A percentile compares a stretch with the other conserved stretches of the same genome.
phyloP scores from a whole-genome alignment of 768 basidiomycete genomes.

The Rhizopogon vesiculosus region DNA sequence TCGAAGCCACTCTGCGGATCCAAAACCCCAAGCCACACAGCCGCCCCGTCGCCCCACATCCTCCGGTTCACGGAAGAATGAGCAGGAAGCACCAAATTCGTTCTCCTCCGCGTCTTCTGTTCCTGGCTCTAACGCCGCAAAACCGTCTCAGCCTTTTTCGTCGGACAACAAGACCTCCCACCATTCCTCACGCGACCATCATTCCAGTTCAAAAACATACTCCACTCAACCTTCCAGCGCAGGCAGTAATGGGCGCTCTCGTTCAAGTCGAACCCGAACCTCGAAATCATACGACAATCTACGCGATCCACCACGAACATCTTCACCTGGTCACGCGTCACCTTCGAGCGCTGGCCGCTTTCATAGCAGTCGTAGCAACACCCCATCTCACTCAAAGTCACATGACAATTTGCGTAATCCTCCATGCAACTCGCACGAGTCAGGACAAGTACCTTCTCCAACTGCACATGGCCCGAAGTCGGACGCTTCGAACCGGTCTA shows the following conservation, averaged over 20 bases:
- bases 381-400: background rate
- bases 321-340: background rate
- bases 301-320: slow-evolving; percentile 13
- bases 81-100: slow-evolving; percentile 5
- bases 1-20: slow-evolving; percentile 10
- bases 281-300: slow-evolving; percentile 20
- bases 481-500: background rate
- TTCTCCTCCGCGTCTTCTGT: slow-evolving; percentile 9
- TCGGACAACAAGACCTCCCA: slow-evolving; percentile 3
- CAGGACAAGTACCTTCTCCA: background rate
- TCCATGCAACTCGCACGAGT: background rate
- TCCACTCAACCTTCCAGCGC: slow-evolving; percentile 6
- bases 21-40: slow-evolving; percentile 16
- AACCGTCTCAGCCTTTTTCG: slow-evolving; percentile 7
- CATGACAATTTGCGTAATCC: background rate
- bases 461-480: background rate
- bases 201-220: slow-evolving; percentile 12
- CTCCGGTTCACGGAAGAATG: slow-evolving; percentile 24
- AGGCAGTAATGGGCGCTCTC: slow-evolving; percentile 9
- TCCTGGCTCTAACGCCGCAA: slow-evolving; percentile 7
- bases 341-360: slow-evolving; percentile 6
- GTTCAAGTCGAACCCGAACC: slow-evolving; percentile 13
- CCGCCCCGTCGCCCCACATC: slow-evolving; percentile 27
- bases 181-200: slow-evolving; percentile 4
- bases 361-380: background rate